Conservation (phyloP, 768 basidiomycete species). For the Tricholoma terreum region DNA sequence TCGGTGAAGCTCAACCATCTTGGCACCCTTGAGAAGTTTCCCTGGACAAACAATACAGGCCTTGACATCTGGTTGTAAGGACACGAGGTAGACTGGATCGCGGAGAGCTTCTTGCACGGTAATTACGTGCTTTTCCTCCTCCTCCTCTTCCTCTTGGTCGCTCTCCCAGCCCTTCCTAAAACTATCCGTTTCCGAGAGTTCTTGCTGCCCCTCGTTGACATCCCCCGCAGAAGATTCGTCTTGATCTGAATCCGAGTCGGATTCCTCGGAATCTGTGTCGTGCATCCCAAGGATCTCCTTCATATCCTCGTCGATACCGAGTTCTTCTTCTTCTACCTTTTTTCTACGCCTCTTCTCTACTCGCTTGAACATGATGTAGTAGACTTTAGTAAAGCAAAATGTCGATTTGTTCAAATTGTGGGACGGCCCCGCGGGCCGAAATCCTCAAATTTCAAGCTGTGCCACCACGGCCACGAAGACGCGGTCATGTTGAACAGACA, state of each 20-base stretch:
- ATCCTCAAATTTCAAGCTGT: conserved; percentile 4
- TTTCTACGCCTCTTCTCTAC: conserved; percentile 63
- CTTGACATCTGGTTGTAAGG: conserved; percentile 50
- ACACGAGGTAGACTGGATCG: conserved; percentile 61
- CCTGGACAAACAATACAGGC: conserved; percentile 70
- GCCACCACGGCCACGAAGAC: not conserved
- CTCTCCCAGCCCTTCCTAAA: conserved; percentile 18
- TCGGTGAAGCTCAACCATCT: conserved; percentile 56
- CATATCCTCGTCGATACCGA: conserved; percentile 52
- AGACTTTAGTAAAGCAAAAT: not conserved
- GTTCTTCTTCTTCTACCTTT: conserved; percentile 59
- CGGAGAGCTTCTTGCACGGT: conserved; percentile 57
- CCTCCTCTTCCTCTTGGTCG: conserved; percentile 29
- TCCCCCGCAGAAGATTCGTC: conserved; percentile 29
- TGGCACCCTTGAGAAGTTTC: conserved; percentile 60
- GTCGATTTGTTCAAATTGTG: not conserved
- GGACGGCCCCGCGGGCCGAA: conserved; percentile 17
- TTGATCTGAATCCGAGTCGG: conserved; percentile 49
- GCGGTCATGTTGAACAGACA: conserved; percentile 9
- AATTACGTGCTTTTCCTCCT: conserved; percentile 42
- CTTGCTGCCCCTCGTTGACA: conserved; percentile 24
- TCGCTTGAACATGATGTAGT: conserved; percentile 68
- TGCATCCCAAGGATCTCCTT: conserved; percentile 60
- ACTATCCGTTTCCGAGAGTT: conserved; percentile 14
- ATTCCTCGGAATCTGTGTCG: conserved; percentile 77